A percentile compares a stretch with the other conserved stretches of the same genome.
These are phyloP conservation scores for Ramaria sp. DNA, from an alignment of 768 basidiomycete species.

Conservation along the genomic window DNA sequence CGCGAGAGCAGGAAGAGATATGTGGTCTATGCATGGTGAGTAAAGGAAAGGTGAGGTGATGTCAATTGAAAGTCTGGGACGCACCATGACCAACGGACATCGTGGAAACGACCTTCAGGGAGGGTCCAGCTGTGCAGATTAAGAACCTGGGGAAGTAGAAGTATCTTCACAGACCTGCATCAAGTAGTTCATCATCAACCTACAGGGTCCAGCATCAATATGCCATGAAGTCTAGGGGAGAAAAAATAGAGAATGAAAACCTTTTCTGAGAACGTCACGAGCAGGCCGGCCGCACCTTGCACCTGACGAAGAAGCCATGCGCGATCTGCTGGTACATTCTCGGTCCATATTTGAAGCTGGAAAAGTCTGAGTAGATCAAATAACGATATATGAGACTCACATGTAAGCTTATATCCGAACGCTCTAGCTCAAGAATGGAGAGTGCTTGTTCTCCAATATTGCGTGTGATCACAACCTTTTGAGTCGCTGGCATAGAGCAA, in stretches of 20 bases:
- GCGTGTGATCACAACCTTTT: conserved; percentile 5
- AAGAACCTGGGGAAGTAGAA: no score
- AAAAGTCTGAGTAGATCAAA: background rate
- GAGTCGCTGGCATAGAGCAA: background rate
- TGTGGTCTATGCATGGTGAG: conserved; percentile 53
- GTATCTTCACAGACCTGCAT: conserved; percentile 29
- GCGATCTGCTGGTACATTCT: conserved; percentile 23
- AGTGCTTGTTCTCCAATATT: conserved; percentile 7
- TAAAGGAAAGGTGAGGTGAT: background rate
- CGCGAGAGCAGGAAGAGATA: conserved; percentile 50
- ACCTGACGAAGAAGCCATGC: conserved; percentile 69
- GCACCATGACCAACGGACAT: conserved; percentile 86
- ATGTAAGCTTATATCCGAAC: background rate
- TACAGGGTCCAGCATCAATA: conserved; percentile 18
- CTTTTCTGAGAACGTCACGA: conserved; percentile 62
- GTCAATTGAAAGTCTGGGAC: conserved; percentile 11
- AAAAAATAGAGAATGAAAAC: conserved; percentile 24
- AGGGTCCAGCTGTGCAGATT: conserved; percentile 49
- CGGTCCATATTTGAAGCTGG: conserved; percentile 8
- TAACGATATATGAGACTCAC: background rate
- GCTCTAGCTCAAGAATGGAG: conserved; percentile 4
- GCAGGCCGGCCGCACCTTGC: conserved; percentile 46
- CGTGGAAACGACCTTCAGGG: conserved; percentile 77
- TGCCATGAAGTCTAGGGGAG: conserved; percentile 11
- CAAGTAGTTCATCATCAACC: conserved; percentile 66